Evolutionary conservation across 768 basidiomycete genomes (phyloP), one percentile per base, ranked within the genome.

Genomic region (Fibroporia radiculosa): DNA sequence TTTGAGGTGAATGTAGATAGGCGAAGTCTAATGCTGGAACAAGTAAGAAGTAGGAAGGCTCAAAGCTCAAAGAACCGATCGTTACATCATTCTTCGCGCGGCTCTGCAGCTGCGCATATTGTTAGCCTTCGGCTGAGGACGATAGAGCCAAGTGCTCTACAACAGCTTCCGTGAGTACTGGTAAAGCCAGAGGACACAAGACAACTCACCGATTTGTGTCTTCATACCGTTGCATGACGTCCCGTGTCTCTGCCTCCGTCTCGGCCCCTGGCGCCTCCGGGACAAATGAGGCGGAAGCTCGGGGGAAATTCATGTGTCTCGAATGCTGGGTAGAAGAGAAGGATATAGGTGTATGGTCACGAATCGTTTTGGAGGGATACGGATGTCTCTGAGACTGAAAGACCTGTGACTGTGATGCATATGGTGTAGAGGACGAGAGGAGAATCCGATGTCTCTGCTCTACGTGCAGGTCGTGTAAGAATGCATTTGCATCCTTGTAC

Each of bases 401-500:
- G 2, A 31, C 20, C 12, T 8, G 26, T 7, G 19, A 31, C 34
- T 28, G 24, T 16, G 43, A n/a, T n/a, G n/a, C n/a, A n/a, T n/a
- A 42, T 14, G 40, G 13, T 20, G 44, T 40, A 22, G 51, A n/a
- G 12, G 51, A 49, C 5, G 54, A 47, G 42, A 67, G 78, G 20
- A 78, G 47, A 26, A 77, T 64, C 40, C 84, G 72, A 55, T 84
- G 81, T 43, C 82, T 77, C 51, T 83, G 72, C 19, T 81, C 69
- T 29, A 77, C 69, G 53, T 89, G 86, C 41, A 88, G 59, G 54
- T 87, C 78, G 45, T 82, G 78, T 28, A 90, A 74, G 51, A 84
- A 64, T 37, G 53, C 72, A 62, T 90, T 90, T 45, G 75, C 67
- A 25, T 68, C 64, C 56, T 73, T 73, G 65, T 89, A 90, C 64